Base-by-base conservation (phyloP, 2,329 filamentous ascomycete species). In the Exophiala xenobiotica region DNA sequence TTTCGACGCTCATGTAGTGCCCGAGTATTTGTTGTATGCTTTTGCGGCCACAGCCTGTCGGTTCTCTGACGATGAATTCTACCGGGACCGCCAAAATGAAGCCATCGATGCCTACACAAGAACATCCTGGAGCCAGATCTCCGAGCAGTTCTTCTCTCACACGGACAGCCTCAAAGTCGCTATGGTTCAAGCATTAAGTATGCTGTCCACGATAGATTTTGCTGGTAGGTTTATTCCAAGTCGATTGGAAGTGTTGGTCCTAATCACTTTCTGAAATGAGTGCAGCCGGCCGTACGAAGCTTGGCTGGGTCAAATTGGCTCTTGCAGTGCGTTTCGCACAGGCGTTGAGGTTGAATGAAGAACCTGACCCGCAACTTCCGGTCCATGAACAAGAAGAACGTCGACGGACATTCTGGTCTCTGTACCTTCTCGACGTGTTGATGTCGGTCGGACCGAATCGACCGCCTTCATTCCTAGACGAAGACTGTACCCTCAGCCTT, bases 331-430 rank as follows among this genome's bases (percentile, higher is more conserved):
- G 88, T 35, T 93, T 81, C 66, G 91, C 87, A 8, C 66, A 68
- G 40, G 61, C 62, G 27, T 68, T 71, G 12, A 65, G 63, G 6
- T 66, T 67, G 11, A 66, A 65, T 54, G 56, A 46, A 6, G 65
- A 67, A 16, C 60, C 64, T 4, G 50, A 51, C 8, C 19, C 35
- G 7, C 59, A 57, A 24, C 49, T 66, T 2, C 49, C 63, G 5
- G 47, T 49, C 27, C 90, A 96, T 66, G 88, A 93, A 67, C 82
- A 88, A 47, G 91, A 96, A 70, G 91, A 96, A 66, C 79, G 91
- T 45, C 82, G 91, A 48, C 83, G 91, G 26, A 88, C 93, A 60
- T 96, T 91, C 90, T 96, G 91, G 91, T 79, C 96, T n/a, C 77
- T 93, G 46, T 96, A 95, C 72, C 88, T 87, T 33, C 88, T 93